Evolutionary conservation across 768 basidiomycete genomes (phyloP).

Genomic region (Hydnum rufescens): DNA sequence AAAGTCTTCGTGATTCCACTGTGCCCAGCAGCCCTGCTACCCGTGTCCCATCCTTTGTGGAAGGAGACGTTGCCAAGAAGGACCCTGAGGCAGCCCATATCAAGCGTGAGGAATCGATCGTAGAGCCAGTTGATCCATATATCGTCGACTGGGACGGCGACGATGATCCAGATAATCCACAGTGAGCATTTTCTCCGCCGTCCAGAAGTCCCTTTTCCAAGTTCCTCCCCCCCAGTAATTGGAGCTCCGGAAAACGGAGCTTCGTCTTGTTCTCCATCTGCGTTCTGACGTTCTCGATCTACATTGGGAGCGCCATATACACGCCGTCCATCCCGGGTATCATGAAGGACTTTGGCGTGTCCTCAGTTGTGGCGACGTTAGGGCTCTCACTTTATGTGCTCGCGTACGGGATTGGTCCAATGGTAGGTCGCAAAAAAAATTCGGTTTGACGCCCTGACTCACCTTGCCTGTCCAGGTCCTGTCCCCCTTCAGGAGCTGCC

Average conservation of each 20-base stretch:
- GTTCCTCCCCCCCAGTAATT: too few relatives aligned
- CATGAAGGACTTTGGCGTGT: background rate
- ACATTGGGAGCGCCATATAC: conserved; percentile 10
- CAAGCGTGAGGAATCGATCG: too few relatives aligned
- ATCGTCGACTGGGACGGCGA: conserved; percentile 9
- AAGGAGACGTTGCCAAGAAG: too few relatives aligned
- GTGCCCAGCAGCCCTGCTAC: background rate
- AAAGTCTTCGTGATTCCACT: background rate
- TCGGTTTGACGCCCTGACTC: conserved; percentile 7
- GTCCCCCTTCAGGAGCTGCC: conserved; percentile 19
- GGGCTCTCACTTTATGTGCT: conserved; percentile 20
- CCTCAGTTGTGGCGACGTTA: conserved; percentile 9
- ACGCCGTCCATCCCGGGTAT: conserved; percentile 9
- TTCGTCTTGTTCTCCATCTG: background rate
- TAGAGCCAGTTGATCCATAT: background rate
- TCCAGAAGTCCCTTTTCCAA: too few relatives aligned
- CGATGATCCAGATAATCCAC: conserved; percentile 10
- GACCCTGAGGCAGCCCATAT: too few relatives aligned
- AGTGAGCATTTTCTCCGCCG: too few relatives aligned
- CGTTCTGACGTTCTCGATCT: conserved; percentile 8
- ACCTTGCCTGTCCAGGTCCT: conserved; percentile 6
- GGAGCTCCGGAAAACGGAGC: background rate
- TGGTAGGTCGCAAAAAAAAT: too few relatives aligned
- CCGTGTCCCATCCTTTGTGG: background rate
- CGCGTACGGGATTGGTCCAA: conserved; percentile 19